These are phyloP conservation scores for Nidula microcarpa DNA, from an alignment of 768 basidiomycete species.

Conservation along the genomic window DNA sequence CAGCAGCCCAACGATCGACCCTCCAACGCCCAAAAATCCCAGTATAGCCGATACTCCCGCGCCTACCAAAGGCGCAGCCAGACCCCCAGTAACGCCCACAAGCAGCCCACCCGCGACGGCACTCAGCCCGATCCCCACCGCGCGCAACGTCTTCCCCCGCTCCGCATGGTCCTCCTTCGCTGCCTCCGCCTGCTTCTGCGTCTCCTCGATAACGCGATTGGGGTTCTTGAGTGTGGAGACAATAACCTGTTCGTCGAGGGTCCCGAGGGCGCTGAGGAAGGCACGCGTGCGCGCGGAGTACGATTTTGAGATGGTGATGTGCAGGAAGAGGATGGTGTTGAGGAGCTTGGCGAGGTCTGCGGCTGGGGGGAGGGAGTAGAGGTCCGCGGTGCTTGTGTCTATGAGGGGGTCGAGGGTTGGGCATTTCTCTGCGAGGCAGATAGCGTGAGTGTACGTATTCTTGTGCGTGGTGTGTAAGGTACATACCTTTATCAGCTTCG, in stretches of 20 bases:
- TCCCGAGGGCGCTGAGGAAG: slow-evolving; percentile 36
- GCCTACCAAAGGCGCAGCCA: slow-evolving; percentile 57
- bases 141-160: slow-evolving; percentile 34
- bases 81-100: slow-evolving; percentile 55
- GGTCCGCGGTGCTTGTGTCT: slow-evolving; percentile 41
- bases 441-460: too few relatives aligned
- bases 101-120: slow-evolving; percentile 54
- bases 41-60: slow-evolving; percentile 46
- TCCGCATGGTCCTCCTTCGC: slow-evolving; percentile 39
- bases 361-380: slow-evolving; percentile 32
- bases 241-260: slow-evolving; percentile 40
- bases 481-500: slow-evolving; percentile 10
- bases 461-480: not conserved
- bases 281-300: slow-evolving; percentile 50
- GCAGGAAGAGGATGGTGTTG: slow-evolving; percentile 47
- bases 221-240: slow-evolving; percentile 48
- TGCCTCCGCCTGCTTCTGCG: slow-evolving; percentile 35
- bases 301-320: slow-evolving; percentile 41
- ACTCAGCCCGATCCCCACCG: slow-evolving; percentile 46
- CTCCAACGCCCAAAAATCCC: slow-evolving; percentile 50
- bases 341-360: slow-evolving; percentile 38
- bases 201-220: slow-evolving; percentile 37
- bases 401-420: slow-evolving; percentile 37
- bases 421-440: slow-evolving; percentile 26
- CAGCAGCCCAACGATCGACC: slow-evolving; percentile 46